Evolutionary conservation across 306 rosid species (phyloP).

Genomic region (Quercus agrifolia): DNA sequence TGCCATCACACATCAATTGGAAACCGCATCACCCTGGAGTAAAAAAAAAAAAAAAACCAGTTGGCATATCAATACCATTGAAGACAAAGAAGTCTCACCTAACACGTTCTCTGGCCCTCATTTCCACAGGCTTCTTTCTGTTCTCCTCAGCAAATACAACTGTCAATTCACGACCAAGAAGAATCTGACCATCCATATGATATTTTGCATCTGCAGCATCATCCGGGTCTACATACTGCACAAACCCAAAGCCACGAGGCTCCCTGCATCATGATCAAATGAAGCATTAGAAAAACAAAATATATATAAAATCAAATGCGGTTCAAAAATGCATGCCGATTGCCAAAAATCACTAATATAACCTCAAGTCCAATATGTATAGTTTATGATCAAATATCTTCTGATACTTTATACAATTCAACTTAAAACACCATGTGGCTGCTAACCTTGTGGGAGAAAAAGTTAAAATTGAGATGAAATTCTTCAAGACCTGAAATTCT

Average conservation of each 20-base stretch:
- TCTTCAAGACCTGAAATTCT: constrained; percentile 79
- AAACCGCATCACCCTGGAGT: not conserved
- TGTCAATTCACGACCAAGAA: constrained; percentile 89
- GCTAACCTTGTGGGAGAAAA: constrained; percentile 81
- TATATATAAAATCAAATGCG: constrained; percentile 12
- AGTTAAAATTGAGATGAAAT: constrained; percentile 58
- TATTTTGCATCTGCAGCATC: constrained; percentile 96
- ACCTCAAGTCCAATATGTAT: constrained; percentile 19
- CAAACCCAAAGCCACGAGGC: constrained; percentile 98
- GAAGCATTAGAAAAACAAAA: not conserved
- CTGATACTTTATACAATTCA: constrained; percentile 37
- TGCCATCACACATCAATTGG: not conserved
- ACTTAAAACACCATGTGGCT: constrained; percentile 44
- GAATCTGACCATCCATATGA: constrained; percentile 94
- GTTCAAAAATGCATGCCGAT: constrained; percentile 9
- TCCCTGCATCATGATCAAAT: constrained; percentile 44
- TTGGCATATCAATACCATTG: not conserved
- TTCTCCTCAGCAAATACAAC: constrained; percentile 99
- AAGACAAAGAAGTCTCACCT: constrained; percentile 38
- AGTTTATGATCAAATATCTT: constrained; percentile 1
- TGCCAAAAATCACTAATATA: constrained; percentile 16
- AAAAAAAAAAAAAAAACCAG: not conserved
- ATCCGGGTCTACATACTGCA: constrained; percentile 87
- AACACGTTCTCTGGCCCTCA: constrained; percentile 64
- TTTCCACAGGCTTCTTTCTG: constrained; percentile 90